Percentiles rank a stretch among this genome's conserved stretches.
These are phyloP conservation scores for Phaffia tasmanica DNA, from an alignment of 768 basidiomycete genomes.

Conservation along the genomic window DNA sequence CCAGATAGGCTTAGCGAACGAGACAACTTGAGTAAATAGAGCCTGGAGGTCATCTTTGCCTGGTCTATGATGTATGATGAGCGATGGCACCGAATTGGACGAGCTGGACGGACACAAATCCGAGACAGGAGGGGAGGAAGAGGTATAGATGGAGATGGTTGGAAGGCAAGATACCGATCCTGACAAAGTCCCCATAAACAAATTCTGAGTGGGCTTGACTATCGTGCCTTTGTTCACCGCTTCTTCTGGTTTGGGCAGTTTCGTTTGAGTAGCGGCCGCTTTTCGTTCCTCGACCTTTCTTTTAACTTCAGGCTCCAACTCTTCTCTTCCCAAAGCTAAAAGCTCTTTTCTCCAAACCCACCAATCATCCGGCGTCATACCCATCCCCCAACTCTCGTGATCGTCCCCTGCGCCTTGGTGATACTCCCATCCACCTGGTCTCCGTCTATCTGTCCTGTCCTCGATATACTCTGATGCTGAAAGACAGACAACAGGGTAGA, in stretches of 20 bases:
- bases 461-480: constrained; percentile 67
- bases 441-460: constrained; percentile 46
- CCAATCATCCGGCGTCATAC: constrained; percentile 61
- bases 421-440: constrained; percentile 67
- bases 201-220: not conserved
- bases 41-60: constrained; percentile 11
- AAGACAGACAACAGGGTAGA: constrained; percentile 66
- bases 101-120: not conserved
- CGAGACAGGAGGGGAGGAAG: not conserved
- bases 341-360: constrained; percentile 52
- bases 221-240: not conserved
- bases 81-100: not conserved
- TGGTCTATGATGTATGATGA: constrained; percentile 1
- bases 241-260: not conserved
- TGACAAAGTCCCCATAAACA: not conserved
- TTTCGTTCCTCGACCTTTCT: not conserved
- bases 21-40: constrained; percentile 45
- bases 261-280: no score
- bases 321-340: constrained; percentile 33
- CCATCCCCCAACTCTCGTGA: constrained; percentile 81
- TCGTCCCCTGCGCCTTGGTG: constrained; percentile 93
- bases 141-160: not conserved
- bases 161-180: not conserved
- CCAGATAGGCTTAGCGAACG: constrained; percentile 45
- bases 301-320: not conserved